Evolutionary conservation across 1,284 basidiomycete genomes (phyloP), one percentile per base, ranked within the genome.

Genomic region (Fomitopsis palustris): DNA sequence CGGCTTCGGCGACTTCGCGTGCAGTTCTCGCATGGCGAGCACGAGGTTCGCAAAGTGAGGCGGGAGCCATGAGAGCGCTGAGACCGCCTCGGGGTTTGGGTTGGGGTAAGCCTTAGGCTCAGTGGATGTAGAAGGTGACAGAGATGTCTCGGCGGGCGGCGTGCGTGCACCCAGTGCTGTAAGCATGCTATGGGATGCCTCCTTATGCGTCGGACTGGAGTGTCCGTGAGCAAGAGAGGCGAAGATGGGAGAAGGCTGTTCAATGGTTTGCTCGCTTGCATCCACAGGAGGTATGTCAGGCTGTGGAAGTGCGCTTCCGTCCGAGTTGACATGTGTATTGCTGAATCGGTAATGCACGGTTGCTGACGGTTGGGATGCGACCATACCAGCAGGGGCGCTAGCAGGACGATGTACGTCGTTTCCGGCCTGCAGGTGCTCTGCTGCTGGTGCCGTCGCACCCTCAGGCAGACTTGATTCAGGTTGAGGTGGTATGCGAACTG

Each of bases 361-460:
- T 37, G 35, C 10, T 37, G 35, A 37, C 12, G 12, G 31, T 14
- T 37, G 10, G 25, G 14, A 29, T 45, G 23, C 9, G 19, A 4
- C 45, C 45, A 29, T 25, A 29, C 25, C 17, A 12, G 25, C 23
- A n/a, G 25, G 25, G 25, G 45, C 23, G 25, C 45, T 47, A 21
- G 25, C 25, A 47, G 80, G 74, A 23, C 68, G 69, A 14, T 29
- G 1, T 16, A 64, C 60, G 3, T 78, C 81, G 23, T 68, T n/a
- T n/a, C 19, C 42, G 42, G 42, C 21, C 19, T 14, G 21, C 42
- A 12, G n/a, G 9, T 21, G 45, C 45, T 27, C 45, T 19, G 52
- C 27, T 35, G 14, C 8, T 10, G 53, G 45, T 29, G 25, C 45
- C 14, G 25, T n/a, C 25, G 4, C 21, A 21, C 23, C 2, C 45